Evolutionary conservation across 805 yeast genomes (phyloP).

Genomic region (Lachancea quebecensis): DNA sequence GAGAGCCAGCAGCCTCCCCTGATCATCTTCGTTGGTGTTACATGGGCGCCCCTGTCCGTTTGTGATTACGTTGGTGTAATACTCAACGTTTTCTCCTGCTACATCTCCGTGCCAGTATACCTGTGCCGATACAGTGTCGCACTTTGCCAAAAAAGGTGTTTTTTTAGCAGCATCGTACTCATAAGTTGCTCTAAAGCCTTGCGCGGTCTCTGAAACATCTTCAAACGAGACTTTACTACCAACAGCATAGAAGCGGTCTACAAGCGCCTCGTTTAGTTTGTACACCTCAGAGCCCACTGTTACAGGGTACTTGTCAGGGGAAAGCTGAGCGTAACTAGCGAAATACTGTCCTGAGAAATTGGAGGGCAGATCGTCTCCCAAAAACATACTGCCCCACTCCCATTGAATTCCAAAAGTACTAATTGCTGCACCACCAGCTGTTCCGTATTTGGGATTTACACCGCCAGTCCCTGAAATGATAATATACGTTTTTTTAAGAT

Average conservation of each 20-base stretch:
- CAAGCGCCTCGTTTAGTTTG: conserved; percentile 1
- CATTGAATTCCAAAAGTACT: conserved; percentile 1
- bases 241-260: neutral
- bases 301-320: neutral
- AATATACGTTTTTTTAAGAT: neutral
- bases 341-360: neutral
- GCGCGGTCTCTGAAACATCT: neutral
- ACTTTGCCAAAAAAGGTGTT: neutral
- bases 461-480: neutral
- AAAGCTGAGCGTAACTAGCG: neutral
- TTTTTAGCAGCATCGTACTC: neutral
- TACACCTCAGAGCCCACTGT: conserved; percentile 1
- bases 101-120: conserved; percentile 1
- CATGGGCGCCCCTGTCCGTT: conserved; percentile 1
- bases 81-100: neutral
- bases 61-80: neutral
- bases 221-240: neutral
- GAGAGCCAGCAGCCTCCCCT: conserved; percentile 1
- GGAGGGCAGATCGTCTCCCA: conserved; percentile 1
- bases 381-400: conserved; percentile 1
- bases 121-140: neutral
- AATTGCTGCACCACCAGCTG: neutral
- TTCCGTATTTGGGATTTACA: neutral
- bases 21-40: conserved; percentile 1
- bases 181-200: neutral